phyloP scores from a whole-genome alignment of 2,329 filamentous ascomycete genomes.

The Clathrospora elynae region DNA sequence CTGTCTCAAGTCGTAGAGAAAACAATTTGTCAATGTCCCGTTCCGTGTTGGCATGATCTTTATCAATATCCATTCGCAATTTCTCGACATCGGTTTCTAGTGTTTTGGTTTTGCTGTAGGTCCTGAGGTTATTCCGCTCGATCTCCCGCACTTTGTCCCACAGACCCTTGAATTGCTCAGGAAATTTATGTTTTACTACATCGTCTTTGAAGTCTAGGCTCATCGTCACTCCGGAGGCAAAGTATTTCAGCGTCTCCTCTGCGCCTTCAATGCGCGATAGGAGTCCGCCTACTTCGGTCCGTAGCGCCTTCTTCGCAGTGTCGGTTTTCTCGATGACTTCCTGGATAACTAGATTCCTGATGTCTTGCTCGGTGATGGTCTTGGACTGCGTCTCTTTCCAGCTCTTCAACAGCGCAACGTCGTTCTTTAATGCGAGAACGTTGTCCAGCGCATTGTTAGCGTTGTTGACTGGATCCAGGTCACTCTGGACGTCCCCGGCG shows the following conservation, averaged over 20 bases:
- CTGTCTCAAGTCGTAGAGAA: background rate
- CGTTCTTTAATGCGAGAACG: background rate
- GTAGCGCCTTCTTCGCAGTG: background rate
- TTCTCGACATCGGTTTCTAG: background rate
- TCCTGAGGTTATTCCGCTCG: background rate
- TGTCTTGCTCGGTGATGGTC: background rate
- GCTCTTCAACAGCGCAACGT: background rate
- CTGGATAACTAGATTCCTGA: background rate
- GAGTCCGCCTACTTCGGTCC: background rate
- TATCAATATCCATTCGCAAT: background rate
- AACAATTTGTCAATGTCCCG: no score
- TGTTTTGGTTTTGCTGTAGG: background rate
- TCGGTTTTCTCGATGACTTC: background rate
- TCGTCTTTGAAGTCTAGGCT: constrained; percentile 1
- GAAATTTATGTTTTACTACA: background rate
- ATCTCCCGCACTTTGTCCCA: background rate
- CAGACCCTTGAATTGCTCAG: constrained; percentile 3
- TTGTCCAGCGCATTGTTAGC: background rate
- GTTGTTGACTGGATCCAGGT: background rate
- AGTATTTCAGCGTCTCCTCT: background rate
- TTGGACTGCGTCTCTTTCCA: constrained; percentile 6
- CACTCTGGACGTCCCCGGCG: no score
- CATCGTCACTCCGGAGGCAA: background rate
- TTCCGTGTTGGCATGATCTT: no score
- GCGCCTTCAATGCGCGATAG: background rate